These are phyloP conservation scores for Piper betle DNA, from an alignment of 164 flowering plant species.

Conservation along the genomic window DNA sequence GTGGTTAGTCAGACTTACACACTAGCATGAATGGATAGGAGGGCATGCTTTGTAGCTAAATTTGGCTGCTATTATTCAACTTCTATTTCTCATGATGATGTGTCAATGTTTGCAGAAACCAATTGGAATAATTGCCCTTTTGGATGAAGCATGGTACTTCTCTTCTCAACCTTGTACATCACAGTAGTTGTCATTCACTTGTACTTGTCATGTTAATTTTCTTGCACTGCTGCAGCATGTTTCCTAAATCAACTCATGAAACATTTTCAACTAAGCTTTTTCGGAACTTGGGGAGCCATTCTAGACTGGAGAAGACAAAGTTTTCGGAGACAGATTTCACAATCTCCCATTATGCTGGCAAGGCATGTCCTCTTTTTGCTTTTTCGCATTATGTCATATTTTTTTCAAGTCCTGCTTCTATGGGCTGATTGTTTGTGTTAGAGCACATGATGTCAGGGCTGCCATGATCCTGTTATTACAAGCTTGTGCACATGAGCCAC, in stretches of 20 bases:
- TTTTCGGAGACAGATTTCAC: conserved; percentile 89
- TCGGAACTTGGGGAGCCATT: conserved; percentile 56
- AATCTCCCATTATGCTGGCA: conserved; percentile 93
- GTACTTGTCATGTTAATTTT: background rate
- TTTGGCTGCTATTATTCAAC: no score
- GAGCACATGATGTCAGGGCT: no score
- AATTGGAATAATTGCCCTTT: conserved; percentile 70
- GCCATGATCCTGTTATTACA: no score
- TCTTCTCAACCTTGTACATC: background rate
- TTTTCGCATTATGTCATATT: no score
- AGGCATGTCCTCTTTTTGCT: conserved; percentile 34
- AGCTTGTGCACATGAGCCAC: no score
- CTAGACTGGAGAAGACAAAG: conserved; percentile 71
- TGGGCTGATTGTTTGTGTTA: no score
- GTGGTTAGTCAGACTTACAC: background rate
- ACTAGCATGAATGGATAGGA: background rate
- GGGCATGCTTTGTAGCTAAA: no score
- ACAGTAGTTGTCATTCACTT: background rate
- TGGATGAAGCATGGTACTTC: conserved; percentile 72
- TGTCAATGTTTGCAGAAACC: conserved; percentile 62
- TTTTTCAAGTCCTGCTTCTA: background rate
- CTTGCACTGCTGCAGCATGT: conserved; percentile 63
- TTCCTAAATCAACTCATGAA: conserved; percentile 89
- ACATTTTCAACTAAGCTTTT: conserved; percentile 82
- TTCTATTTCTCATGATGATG: background rate